phyloP scores from a whole-genome alignment of 1,139 yeast species.

The Debaryomyces subglobosus region DNA sequence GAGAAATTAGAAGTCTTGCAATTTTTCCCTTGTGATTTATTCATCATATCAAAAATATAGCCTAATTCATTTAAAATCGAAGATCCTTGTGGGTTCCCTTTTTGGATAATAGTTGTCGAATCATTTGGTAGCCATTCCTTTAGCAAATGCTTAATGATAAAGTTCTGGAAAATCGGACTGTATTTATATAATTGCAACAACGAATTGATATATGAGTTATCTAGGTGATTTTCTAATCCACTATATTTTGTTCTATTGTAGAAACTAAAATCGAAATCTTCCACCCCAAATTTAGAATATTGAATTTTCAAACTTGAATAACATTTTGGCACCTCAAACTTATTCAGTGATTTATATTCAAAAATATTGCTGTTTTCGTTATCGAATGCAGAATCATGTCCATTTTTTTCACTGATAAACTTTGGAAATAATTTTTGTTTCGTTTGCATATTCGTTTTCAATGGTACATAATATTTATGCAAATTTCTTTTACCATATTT shows the following conservation, averaged over 20 bases:
- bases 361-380: constrained; percentile 28
- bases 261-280: constrained; percentile 87
- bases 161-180: constrained; percentile 71
- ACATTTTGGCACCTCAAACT: constrained; percentile 61
- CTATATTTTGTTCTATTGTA: constrained; percentile 76
- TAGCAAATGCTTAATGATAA: constrained; percentile 57
- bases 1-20: constrained; percentile 76
- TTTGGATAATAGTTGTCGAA: constrained; percentile 25
- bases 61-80: constrained; percentile 81
- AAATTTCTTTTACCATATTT: constrained; percentile 58
- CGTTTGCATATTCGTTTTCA: constrained; percentile 30
- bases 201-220: constrained; percentile 80
- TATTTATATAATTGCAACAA: constrained; percentile 82
- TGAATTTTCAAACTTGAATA: constrained; percentile 76
- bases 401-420: constrained; percentile 70
- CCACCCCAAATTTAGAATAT: constrained; percentile 90
- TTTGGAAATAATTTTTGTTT: constrained; percentile 47
- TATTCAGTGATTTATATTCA: constrained; percentile 23
- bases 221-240: constrained; percentile 89
- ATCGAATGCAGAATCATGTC: constrained; percentile 8
- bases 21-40: constrained; percentile 72
- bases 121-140: constrained; percentile 60
- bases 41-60: constrained; percentile 87
- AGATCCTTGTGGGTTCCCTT: constrained; percentile 46
- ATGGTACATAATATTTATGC: constrained; percentile 50